A percentile compares a stretch with the other conserved stretches of the same genome.
phyloP scores from a whole-genome alignment of 2,329 filamentous ascomycete genomes.

The Monilinia laxa region DNA sequence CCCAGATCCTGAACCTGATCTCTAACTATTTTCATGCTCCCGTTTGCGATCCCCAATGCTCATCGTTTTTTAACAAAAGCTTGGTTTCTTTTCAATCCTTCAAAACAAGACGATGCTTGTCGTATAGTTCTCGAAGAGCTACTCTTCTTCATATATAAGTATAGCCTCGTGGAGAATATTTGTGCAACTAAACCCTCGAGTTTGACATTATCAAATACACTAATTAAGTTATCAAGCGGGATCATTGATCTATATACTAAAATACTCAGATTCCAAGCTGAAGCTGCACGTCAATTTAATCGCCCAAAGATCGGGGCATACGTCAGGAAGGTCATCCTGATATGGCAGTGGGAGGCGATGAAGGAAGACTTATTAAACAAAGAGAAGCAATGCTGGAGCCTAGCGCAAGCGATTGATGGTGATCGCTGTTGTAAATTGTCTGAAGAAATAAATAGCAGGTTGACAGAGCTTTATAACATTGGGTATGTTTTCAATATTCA shows the following conservation, averaged over 20 bases:
- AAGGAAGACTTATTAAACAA: background rate
- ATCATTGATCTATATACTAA: conserved; percentile 10
- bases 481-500: background rate
- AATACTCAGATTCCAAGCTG: conserved; percentile 6
- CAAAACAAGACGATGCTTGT: conserved; percentile 1
- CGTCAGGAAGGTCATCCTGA: background rate
- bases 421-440: background rate
- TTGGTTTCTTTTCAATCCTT: conserved; percentile 6
- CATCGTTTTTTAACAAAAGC: background rate
- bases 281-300: background rate
- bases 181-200: background rate
- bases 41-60: background rate
- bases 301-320: background rate
- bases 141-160: background rate
- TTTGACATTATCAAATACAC: background rate
- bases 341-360: background rate
- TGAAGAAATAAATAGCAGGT: background rate
- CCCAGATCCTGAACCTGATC: background rate
- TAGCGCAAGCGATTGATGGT: background rate
- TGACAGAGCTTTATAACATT: background rate
- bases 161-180: conserved; percentile 4
- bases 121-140: background rate
- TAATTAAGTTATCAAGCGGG: background rate
- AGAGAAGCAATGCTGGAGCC: background rate
- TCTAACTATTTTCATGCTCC: no score